phyloP scores from a whole-genome alignment of 495 filamentous ascomycete species.

The Tricharina praecox region DNA sequence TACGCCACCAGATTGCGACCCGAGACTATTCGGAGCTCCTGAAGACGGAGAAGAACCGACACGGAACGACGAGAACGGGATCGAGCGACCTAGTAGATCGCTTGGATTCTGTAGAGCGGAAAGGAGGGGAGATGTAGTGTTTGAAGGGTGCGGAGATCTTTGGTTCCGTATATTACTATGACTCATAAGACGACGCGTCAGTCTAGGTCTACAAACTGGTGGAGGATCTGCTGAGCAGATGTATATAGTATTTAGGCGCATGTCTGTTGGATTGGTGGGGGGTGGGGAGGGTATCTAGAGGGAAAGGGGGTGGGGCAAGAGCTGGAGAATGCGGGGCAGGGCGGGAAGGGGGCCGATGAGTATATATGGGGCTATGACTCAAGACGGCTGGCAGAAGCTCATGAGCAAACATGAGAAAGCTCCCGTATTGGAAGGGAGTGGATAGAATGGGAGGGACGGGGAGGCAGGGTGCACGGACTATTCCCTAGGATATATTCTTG shows the following conservation, averaged over 20 bases:
- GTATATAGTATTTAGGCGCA: no score
- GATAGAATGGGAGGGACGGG: no score
- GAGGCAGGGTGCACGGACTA: slow-evolving; percentile 17
- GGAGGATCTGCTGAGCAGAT: not conserved
- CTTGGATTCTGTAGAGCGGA: slow-evolving; percentile 20
- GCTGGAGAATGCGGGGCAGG: not conserved
- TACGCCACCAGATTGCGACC: slow-evolving; percentile 21
- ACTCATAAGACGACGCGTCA: slow-evolving; percentile 1
- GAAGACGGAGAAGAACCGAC: slow-evolving; percentile 22
- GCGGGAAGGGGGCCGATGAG: slow-evolving; percentile 1
- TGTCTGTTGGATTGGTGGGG: no score
- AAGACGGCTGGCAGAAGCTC: no score
- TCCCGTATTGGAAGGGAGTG: no score
- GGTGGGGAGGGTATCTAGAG: no score
- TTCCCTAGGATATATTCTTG: slow-evolving; percentile 24
- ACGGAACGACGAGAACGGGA: slow-evolving; percentile 20
- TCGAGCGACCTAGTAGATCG: slow-evolving; percentile 23
- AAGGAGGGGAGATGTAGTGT: slow-evolving; percentile 23
- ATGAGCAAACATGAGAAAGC: no score
- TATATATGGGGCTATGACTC: not conserved
- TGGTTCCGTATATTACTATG: slow-evolving; percentile 20
- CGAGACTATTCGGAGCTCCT: slow-evolving; percentile 22
- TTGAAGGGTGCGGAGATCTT: slow-evolving; percentile 21
- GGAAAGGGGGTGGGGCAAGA: no score
- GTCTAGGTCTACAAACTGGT: not conserved